Conservation (phyloP, 2,329 filamentous ascomycete genomes). For the Scedosporium dehoogii region DNA sequence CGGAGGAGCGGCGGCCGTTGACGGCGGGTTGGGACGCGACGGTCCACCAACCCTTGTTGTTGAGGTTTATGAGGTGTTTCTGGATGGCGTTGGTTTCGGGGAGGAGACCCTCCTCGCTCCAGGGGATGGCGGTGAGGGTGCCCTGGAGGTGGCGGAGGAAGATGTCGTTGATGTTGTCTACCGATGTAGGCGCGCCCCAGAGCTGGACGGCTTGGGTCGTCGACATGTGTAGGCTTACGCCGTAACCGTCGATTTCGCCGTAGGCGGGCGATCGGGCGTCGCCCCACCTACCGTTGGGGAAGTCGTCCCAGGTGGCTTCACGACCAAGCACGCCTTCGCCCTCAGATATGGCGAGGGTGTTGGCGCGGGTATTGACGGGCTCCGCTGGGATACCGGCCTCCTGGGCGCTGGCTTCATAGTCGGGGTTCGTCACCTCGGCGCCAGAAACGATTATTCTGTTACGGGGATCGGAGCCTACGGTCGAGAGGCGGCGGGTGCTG, state of each 20-base stretch:
- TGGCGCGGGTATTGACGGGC: slow-evolving; percentile 66
- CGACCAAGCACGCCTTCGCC: slow-evolving; percentile 81
- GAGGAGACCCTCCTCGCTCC: slow-evolving; percentile 83
- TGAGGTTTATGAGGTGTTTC: slow-evolving; percentile 63
- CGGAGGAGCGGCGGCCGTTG: slow-evolving; percentile 68
- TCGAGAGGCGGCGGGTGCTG: slow-evolving; percentile 57
- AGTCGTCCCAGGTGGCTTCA: slow-evolving; percentile 98
- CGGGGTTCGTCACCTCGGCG: slow-evolving; percentile 45
- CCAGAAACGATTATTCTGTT: slow-evolving; percentile 79
- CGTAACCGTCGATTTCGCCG: slow-evolving; percentile 96
- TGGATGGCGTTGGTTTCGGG: slow-evolving; percentile 78
- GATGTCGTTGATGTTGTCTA: slow-evolving; percentile 64
- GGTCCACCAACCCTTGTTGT: slow-evolving; percentile 85
- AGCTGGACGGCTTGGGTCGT: slow-evolving; percentile 72
- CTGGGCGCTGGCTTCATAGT: slow-evolving; percentile 63
- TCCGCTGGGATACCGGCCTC: slow-evolving; percentile 70
- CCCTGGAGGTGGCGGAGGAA: slow-evolving; percentile 78
- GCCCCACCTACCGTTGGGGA: slow-evolving; percentile 91
- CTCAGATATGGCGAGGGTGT: slow-evolving; percentile 87
- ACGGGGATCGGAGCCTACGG: slow-evolving; percentile 72
- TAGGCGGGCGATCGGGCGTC: slow-evolving; percentile 89
- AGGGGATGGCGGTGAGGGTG: slow-evolving; percentile 72
- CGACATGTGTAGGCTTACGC: slow-evolving; percentile 86
- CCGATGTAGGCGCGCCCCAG: slow-evolving; percentile 69
- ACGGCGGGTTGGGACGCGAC: slow-evolving; percentile 92